Evolutionary conservation across 345 rosid genomes (phyloP).

Genomic region (Luvunga scandens): DNA sequence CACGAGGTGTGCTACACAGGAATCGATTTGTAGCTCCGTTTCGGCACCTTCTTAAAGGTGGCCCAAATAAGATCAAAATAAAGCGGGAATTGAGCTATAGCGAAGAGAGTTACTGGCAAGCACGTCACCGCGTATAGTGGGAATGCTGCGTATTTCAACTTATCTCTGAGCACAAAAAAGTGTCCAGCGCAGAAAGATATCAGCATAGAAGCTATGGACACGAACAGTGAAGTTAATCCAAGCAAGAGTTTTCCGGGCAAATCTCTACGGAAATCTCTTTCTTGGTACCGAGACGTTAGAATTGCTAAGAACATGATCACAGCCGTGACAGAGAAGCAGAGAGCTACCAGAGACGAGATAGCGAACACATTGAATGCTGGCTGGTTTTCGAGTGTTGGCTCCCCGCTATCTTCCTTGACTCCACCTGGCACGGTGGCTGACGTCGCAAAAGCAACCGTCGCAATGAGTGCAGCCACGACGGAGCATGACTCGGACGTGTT

Average conservation of each 20-base stretch:
- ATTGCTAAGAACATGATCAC: constrained; percentile 39
- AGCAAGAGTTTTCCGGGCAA: constrained; percentile 37
- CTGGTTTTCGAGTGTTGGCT: constrained; percentile 28
- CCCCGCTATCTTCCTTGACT: constrained; percentile 14
- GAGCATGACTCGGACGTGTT: constrained; percentile 53
- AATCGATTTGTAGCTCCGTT: constrained; percentile 35
- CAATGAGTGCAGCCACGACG: constrained; percentile 53
- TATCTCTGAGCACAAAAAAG: constrained; percentile 41
- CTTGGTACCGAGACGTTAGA: constrained; percentile 43
- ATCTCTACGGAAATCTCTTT: constrained; percentile 31
- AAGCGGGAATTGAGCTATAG: constrained; percentile 42
- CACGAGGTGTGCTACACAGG: background rate
- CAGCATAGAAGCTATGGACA: constrained; percentile 39
- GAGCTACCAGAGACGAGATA: constrained; percentile 34
- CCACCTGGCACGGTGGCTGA: constrained; percentile 45
- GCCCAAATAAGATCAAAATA: constrained; percentile 48
- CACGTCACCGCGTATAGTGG: constrained; percentile 47
- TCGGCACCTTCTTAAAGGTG: constrained; percentile 38
- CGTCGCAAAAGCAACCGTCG: constrained; percentile 53
- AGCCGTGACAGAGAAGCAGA: constrained; percentile 39
- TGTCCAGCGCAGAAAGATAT: constrained; percentile 56
- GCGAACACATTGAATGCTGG: constrained; percentile 39
- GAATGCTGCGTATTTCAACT: constrained; percentile 33
- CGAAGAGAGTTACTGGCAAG: constrained; percentile 45
- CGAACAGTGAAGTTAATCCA: constrained; percentile 37